Evolutionary conservation across 2,329 filamentous ascomycete species (phyloP).

Genomic region (Penicillium sp.): DNA sequence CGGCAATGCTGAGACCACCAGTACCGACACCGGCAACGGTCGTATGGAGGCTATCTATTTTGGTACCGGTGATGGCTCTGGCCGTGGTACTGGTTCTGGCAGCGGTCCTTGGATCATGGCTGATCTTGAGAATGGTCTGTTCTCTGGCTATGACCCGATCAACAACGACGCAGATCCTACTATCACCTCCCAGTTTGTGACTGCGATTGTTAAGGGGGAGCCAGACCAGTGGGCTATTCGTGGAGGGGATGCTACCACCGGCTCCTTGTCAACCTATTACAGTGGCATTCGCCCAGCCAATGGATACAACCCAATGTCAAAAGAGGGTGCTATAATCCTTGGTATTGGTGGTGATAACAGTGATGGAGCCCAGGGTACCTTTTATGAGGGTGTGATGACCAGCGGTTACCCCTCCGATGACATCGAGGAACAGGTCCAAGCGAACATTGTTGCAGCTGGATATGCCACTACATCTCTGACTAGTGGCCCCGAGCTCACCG

Average conservation of each 20-base stretch:
- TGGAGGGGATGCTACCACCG: conserved; percentile 54
- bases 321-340: conserved; percentile 64
- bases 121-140: conserved; percentile 64
- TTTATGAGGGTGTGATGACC: conserved; percentile 65
- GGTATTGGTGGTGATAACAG: conserved; percentile 67
- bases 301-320: conserved; percentile 61
- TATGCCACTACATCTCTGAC: conserved; percentile 40
- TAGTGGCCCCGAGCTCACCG: conserved; percentile 5
- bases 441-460: conserved; percentile 57
- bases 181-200: conserved; percentile 55
- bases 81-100: conserved; percentile 56
- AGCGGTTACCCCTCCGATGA: conserved; percentile 58
- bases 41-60: conserved; percentile 70
- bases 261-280: conserved; percentile 56
- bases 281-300: conserved; percentile 52
- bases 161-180: conserved; percentile 53
- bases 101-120: conserved; percentile 66
- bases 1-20: conserved; percentile 54
- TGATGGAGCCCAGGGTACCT: conserved; percentile 56
- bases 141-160: conserved; percentile 49
- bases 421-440: conserved; percentile 57
- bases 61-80: conserved; percentile 50
- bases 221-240: conserved; percentile 57
- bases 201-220: conserved; percentile 54
- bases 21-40: conserved; percentile 54